phyloP scores from a whole-genome alignment of 305 asterid species.

The Fraxinus xanthoxyloides region DNA sequence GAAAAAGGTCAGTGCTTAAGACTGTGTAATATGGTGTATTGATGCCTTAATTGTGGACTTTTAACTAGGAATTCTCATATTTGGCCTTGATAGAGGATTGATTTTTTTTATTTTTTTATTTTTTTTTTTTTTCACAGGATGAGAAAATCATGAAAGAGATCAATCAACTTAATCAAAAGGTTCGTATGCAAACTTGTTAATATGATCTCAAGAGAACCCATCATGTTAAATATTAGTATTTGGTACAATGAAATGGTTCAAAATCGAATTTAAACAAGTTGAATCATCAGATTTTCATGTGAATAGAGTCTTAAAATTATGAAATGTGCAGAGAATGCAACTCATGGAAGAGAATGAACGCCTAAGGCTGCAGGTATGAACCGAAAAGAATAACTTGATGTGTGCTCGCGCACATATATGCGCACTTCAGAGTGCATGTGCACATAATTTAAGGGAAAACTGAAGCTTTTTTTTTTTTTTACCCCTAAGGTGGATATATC shows the following conservation, averaged over 20 bases:
- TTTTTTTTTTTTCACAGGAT: conserved; percentile 35
- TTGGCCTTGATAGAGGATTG: background rate
- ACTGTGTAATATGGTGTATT: background rate
- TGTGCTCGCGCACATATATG: background rate
- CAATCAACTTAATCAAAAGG: conserved; percentile 67
- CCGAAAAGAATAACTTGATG: background rate
- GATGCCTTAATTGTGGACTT: background rate
- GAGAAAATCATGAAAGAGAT: conserved; percentile 67
- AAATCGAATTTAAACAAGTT: background rate
- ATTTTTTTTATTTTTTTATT: background rate
- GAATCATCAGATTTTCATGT: background rate
- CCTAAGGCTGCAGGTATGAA: conserved; percentile 51
- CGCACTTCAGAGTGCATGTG: background rate
- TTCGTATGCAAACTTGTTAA: conserved; percentile 11
- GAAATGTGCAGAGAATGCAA: conserved; percentile 51
- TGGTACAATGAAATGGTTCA: background rate
- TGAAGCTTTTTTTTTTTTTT: background rate
- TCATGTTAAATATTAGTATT: background rate
- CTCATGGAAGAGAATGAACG: conserved; percentile 69
- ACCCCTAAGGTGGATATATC: conserved; percentile 53
- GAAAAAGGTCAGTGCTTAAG: conserved; percentile 42
- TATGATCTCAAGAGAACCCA: background rate
- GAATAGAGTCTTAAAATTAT: background rate
- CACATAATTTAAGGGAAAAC: background rate
- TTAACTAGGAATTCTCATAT: background rate